These are phyloP conservation scores for Scheffersomyces spartinae DNA, from an alignment of 805 yeast species.

Conservation along the genomic window DNA sequence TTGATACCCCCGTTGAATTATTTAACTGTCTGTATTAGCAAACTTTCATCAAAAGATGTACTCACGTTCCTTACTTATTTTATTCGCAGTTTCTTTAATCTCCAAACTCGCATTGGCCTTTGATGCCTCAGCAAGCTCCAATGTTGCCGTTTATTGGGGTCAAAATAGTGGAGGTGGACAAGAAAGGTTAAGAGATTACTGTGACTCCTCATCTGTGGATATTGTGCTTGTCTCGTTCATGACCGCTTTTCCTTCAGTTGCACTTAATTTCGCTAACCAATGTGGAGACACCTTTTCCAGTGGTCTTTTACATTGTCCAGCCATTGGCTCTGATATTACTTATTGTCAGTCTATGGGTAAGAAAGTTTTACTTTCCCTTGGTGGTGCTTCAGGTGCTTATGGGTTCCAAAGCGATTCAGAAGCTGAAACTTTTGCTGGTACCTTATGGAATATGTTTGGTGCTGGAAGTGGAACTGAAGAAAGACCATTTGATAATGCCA, in stretches of 20 bases:
- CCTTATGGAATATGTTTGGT: slow-evolving; percentile 30
- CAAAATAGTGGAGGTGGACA: slow-evolving; percentile 52
- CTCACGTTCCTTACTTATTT: too few relatives aligned
- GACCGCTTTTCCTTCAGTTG: slow-evolving; percentile 41
- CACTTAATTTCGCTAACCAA: slow-evolving; percentile 43
- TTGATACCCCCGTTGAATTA: too few relatives aligned
- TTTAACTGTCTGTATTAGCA: too few relatives aligned
- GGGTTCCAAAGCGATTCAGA: slow-evolving; percentile 39
- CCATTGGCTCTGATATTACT: slow-evolving; percentile 47
- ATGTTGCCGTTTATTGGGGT: slow-evolving; percentile 85
- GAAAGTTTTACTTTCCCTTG: slow-evolving; percentile 64
- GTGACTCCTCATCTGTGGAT: slow-evolving; percentile 60
- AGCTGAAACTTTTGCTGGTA: slow-evolving; percentile 44
- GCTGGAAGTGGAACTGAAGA: slow-evolving; percentile 20
- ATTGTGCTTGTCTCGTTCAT: slow-evolving; percentile 64
- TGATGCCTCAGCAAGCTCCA: slow-evolving; percentile 30
- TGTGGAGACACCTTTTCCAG: slow-evolving; percentile 28
- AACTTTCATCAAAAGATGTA: too few relatives aligned
- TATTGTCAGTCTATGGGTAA: slow-evolving; percentile 75
- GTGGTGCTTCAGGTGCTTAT: slow-evolving; percentile 56
- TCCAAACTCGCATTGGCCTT: too few relatives aligned
- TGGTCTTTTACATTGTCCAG: slow-evolving; percentile 31
- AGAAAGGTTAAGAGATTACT: slow-evolving; percentile 35
- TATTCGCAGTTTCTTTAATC: too few relatives aligned
- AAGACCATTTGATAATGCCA: slow-evolving; percentile 58